Evolutionary conservation across 306 rosid species (phyloP).

Genomic region (Adenanthera pavonina): DNA sequence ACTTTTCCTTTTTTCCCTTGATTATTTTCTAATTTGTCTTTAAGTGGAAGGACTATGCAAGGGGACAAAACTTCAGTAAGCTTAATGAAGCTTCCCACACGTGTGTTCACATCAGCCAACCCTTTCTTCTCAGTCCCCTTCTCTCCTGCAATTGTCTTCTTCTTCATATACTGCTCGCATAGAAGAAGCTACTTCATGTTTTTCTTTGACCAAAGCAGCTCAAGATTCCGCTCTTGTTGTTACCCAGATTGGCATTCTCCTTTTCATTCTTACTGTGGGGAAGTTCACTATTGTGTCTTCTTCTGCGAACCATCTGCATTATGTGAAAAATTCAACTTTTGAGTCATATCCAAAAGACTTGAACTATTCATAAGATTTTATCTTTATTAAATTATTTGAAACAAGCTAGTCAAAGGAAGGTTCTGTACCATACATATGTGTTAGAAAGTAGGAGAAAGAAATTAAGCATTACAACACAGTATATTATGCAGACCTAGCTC

Average conservation of each 20-base stretch:
- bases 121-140: slow-evolving; percentile 7
- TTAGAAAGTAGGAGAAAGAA: background rate
- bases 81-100: slow-evolving; percentile 43
- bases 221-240: slow-evolving; percentile 44
- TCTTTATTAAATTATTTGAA: background rate
- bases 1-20: background rate
- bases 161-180: slow-evolving; percentile 3
- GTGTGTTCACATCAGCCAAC: slow-evolving; percentile 46
- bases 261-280: slow-evolving; percentile 60
- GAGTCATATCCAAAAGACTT: background rate
- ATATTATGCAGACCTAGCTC: slow-evolving; percentile 26
- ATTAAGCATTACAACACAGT: slow-evolving; percentile 9
- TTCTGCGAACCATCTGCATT: slow-evolving; percentile 57
- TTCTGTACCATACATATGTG: background rate
- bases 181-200: slow-evolving; percentile 25
- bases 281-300: slow-evolving; percentile 57
- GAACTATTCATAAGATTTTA: background rate
- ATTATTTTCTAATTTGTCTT: slow-evolving; percentile 19
- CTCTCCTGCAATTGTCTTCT: slow-evolving; percentile 26
- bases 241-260: slow-evolving; percentile 52
- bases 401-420: background rate
- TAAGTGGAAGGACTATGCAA: slow-evolving; percentile 34
- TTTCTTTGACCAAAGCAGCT: slow-evolving; percentile 32
- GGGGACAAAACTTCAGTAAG: slow-evolving; percentile 31
- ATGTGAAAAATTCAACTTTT: slow-evolving; percentile 30